Base-by-base conservation (phyloP, 805 yeast genomes). In the Myxozyma lipomycoides region DNA sequence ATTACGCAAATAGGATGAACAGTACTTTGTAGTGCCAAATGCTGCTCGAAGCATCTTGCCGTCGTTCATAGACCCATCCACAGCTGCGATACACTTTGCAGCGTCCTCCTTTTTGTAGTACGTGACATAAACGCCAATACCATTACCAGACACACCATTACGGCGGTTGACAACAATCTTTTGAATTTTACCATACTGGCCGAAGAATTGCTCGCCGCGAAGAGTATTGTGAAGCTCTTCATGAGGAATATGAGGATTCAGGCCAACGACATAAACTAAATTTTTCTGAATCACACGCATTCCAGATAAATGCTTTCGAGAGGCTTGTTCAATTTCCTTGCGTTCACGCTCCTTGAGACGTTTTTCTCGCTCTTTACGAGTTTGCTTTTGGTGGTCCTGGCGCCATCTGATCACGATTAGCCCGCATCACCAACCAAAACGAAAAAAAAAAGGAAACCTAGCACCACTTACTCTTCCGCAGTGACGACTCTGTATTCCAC, bases 211-310 rank as follows among this genome's bases (percentile, higher is more conserved):
- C 56, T 93, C 98, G 2, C 95, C 83, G 59, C 91, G 81, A 55
- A 93, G 74, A 3, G 88, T 79, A 2, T 84, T 69, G 53, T 89
- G 93, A 49, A 93, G 78, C 47, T 85, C 95, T 51, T 93, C 98
- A 48, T 87, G 84, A 6, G 90, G 82, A 23, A 82, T 79, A 35
- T 84, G 84, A 1, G 96, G 96, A 63, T 89, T 89, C 59, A 93
- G 74, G 0, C 98, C 98, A 21, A 95, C 91, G 15, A 93, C 97
- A 63, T 93, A 93, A 3, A 93, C 98, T 64, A 93, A 74, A 67
- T 93, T 93, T 74, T 93, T 95, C 71, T 93, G 98, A 45, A 93
- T 93, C n/a, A 93, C 98, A 59, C 98, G 80, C 83, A 93, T 86
- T 32, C 96, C 97, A 6, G 98, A 93, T 61, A 93, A 76, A 65